phyloP scores from a whole-genome alignment of 805 yeast genomes.

The Kuraishia capsulata region DNA sequence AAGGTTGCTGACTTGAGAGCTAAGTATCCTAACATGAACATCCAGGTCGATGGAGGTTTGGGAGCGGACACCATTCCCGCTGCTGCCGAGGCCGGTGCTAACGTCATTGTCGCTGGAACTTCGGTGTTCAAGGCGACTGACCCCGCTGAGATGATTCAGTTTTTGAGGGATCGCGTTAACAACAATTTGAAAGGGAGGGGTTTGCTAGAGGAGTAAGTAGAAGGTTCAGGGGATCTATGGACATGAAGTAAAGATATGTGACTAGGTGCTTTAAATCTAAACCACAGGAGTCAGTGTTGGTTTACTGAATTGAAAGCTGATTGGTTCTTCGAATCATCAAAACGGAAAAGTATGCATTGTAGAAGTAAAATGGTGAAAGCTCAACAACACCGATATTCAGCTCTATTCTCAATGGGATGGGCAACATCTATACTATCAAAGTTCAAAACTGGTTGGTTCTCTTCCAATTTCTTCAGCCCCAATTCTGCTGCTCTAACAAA shows the following conservation, averaged over 20 bases:
- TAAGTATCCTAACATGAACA: constrained; percentile 69
- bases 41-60: constrained; percentile 96
- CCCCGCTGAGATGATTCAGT: constrained; percentile 66
- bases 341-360: too few species aligned
- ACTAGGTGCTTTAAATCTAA: too few species aligned
- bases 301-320: too few species aligned
- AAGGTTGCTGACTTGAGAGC: constrained; percentile 74
- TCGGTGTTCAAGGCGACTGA: constrained; percentile 80
- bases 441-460: constrained; percentile 9
- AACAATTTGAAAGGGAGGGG: constrained; percentile 37
- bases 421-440: constrained; percentile 17
- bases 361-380: too few species aligned
- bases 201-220: constrained; percentile 14
- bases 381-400: constrained; percentile 2
- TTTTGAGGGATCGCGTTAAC: constrained; percentile 56
- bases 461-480: constrained; percentile 10
- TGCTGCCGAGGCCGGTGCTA: constrained; percentile 97
- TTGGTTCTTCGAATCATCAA: too few species aligned
- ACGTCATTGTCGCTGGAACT: constrained; percentile 96
- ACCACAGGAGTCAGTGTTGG: too few species aligned
- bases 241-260: too few species aligned
- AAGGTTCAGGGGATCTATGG: too few species aligned
- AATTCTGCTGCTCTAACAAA: constrained; percentile 18
- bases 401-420: background rate
- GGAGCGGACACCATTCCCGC: constrained; percentile 75